Percentiles rank a stretch among this genome's conserved stretches.
Conservation (phyloP, 768 basidiomycete genomes). For the Scleroderma citrinum region DNA sequence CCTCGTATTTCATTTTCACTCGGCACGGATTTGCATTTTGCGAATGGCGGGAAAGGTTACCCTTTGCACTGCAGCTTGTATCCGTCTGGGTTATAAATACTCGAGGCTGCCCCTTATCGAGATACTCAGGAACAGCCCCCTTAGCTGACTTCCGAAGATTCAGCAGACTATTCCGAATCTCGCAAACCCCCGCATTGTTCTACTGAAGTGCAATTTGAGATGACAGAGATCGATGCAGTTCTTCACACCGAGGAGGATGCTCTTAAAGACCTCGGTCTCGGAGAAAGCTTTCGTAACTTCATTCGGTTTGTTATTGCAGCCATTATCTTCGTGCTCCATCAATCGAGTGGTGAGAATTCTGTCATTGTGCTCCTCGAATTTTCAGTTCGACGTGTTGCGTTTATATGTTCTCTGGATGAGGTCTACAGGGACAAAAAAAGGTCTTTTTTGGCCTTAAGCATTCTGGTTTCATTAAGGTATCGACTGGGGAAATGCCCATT, state of each 20-base stretch:
- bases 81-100: conserved; percentile 46
- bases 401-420: neutral
- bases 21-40: neutral
- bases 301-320: conserved; percentile 42
- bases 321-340: conserved; percentile 41
- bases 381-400: conserved; percentile 25
- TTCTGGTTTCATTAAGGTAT: conserved; percentile 35
- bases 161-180: conserved; percentile 38
- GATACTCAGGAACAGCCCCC: conserved; percentile 46
- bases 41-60: conserved; percentile 32
- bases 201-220: neutral
- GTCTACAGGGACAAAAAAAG: conserved; percentile 36
- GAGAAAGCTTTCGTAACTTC: neutral
- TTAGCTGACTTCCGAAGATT: conserved; percentile 45
- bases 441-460: conserved; percentile 46
- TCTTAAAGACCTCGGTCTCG: neutral
- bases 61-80: conserved; percentile 45
- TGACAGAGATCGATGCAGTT: conserved; percentile 44
- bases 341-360: conserved; percentile 51
- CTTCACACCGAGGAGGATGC: conserved; percentile 30
- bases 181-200: conserved; percentile 24
- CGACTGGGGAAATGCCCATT: conserved; percentile 36
- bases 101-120: conserved; percentile 3
- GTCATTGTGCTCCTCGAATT: conserved; percentile 48
- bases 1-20: too few relatives aligned